A percentile compares a stretch with the other conserved stretches of the same genome.
Conservation (phyloP, 2,329 filamentous ascomycete genomes). For the Paecilomyces variotii region DNA sequence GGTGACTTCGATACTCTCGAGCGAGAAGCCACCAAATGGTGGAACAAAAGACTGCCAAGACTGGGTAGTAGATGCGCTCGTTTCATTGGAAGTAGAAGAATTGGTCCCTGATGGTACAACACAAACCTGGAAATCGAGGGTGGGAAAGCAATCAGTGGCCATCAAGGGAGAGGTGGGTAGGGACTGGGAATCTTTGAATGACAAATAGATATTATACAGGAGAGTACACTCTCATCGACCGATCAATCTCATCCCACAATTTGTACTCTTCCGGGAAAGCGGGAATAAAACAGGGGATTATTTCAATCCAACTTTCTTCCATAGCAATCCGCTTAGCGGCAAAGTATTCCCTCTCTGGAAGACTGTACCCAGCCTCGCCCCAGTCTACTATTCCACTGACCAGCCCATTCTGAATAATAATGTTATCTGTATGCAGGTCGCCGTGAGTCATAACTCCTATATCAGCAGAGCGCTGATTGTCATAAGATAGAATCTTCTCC, state of each 20-base stretch:
- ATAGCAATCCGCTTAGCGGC: background rate
- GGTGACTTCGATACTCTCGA: background rate
- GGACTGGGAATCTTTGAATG: background rate
- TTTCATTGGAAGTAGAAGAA: background rate
- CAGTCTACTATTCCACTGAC: slow-evolving; percentile 10
- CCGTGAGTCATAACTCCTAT: background rate
- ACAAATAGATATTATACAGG: background rate
- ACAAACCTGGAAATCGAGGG: background rate
- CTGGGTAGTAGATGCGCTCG: background rate
- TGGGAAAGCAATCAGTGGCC: background rate
- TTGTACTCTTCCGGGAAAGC: background rate
- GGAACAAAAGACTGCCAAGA: background rate
- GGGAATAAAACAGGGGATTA: background rate
- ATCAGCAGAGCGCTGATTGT: background rate
- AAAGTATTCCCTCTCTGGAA: background rate
- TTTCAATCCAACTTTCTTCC: background rate
- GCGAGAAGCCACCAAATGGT: background rate
- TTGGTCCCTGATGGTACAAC: background rate
- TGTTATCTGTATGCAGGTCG: background rate
- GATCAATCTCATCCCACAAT: background rate
- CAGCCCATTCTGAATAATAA: background rate
- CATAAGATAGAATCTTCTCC: background rate
- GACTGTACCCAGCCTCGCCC: background rate
- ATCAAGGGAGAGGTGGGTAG: background rate
- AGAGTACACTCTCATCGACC: background rate